These are phyloP conservation scores for Cadophora gregata DNA, from an alignment of 2,329 filamentous ascomycete species.

Conservation along the genomic window DNA sequence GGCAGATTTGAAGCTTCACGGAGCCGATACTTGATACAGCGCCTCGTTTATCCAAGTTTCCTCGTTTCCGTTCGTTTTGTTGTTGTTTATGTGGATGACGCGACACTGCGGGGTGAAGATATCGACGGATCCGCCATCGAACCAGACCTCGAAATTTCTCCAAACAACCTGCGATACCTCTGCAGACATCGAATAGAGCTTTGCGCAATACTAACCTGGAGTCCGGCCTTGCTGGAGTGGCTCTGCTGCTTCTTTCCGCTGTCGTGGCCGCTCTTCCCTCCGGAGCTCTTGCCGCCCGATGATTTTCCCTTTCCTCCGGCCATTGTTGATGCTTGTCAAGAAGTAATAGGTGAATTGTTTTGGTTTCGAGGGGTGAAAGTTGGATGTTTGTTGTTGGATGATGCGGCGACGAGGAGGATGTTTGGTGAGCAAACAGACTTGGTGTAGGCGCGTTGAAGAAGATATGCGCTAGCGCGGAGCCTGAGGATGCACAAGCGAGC, in stretches of 20 bases:
- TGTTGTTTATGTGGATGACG: slow-evolving; percentile 32
- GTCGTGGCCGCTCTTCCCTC: slow-evolving; percentile 45
- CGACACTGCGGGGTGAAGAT: slow-evolving; percentile 41
- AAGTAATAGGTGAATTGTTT: slow-evolving; percentile 19
- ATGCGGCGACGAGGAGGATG: slow-evolving; percentile 32
- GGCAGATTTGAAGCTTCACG: slow-evolving; percentile 20
- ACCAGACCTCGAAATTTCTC: slow-evolving; percentile 21
- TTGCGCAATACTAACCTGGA: slow-evolving; percentile 46
- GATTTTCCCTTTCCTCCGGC: slow-evolving; percentile 47
- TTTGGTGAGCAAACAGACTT: slow-evolving; percentile 26
- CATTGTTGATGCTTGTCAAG: slow-evolving; percentile 37
- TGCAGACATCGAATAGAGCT: slow-evolving; percentile 4
- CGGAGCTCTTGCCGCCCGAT: slow-evolving; percentile 46
- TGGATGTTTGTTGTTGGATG: slow-evolving; percentile 33
- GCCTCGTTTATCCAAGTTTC: slow-evolving; percentile 18
- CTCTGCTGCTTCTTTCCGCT: slow-evolving; percentile 46
- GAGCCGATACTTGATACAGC: background rate
- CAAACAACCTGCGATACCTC: slow-evolving; percentile 16
- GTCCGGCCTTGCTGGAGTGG: slow-evolving; percentile 46
- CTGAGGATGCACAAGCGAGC: slow-evolving; percentile 33
- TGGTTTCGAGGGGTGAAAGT: slow-evolving; percentile 23
- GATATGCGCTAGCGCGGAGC: slow-evolving; percentile 32
- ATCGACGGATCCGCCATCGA: slow-evolving; percentile 28
- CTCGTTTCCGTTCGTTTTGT: slow-evolving; percentile 15
- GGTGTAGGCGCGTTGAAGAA: slow-evolving; percentile 33